Conservation (phyloP, 768 basidiomycete genomes). For the Mycena polygramma region DNA sequence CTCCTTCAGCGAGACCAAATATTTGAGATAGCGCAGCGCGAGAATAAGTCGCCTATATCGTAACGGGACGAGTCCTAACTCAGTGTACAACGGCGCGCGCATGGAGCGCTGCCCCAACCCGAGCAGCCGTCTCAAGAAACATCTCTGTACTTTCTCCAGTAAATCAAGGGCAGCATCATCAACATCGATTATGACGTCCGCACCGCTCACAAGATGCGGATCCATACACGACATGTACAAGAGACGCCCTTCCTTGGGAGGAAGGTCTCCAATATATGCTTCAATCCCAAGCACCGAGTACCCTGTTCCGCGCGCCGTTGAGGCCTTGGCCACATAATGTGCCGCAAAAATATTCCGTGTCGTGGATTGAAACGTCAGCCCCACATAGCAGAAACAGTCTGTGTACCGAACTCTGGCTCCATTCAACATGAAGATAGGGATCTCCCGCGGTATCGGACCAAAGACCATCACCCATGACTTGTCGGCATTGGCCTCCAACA, state of each 20-base stretch:
- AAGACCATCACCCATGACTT: too few relatives aligned
- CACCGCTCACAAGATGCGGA: slow-evolving; percentile 1
- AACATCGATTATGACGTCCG: background rate
- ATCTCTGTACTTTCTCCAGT: slow-evolving; percentile 62
- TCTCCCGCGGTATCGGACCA: too few relatives aligned
- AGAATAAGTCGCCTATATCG: slow-evolving; percentile 31
- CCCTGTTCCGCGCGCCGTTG: too few relatives aligned
- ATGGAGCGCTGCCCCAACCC: slow-evolving; percentile 25
- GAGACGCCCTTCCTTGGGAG: slow-evolving; percentile 3
- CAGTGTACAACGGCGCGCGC: slow-evolving; percentile 36
- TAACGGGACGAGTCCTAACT: slow-evolving; percentile 38
- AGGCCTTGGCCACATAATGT: too few relatives aligned
- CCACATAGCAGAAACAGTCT: too few relatives aligned
- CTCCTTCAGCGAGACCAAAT: background rate
- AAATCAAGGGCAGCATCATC: too few relatives aligned
- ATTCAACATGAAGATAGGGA: too few relatives aligned
- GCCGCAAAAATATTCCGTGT: too few relatives aligned
- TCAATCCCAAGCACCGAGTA: too few relatives aligned
- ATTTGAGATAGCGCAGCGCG: slow-evolving; percentile 29
- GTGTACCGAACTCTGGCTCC: too few relatives aligned
- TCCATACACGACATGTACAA: background rate
- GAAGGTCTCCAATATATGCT: background rate
- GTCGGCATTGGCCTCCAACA: too few relatives aligned
- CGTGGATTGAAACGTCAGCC: background rate
- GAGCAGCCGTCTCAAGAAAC: slow-evolving; percentile 46